These are phyloP conservation scores for Ceratobasidium theobromae DNA, from an alignment of 1,284 basidiomycete genomes.

Conservation along the genomic window DNA sequence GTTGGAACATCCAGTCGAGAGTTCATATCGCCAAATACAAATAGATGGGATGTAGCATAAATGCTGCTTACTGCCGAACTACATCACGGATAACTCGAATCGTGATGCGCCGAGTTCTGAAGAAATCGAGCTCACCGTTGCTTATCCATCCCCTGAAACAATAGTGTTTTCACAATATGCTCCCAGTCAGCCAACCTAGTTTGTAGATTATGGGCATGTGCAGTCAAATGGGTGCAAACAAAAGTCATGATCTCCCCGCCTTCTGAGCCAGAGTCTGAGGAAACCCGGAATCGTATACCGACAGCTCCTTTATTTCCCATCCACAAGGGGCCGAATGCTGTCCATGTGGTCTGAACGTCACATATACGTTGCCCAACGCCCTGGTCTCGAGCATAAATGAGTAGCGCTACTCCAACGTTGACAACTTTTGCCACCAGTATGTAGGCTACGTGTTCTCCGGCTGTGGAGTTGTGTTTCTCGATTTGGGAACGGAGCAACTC, in stretches of 20 bases:
- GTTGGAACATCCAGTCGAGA: slow-evolving; percentile 72
- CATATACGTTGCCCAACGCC: slow-evolving; percentile 59
- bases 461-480: slow-evolving; percentile 62
- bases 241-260: slow-evolving; percentile 89
- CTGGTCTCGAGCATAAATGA: slow-evolving; percentile 74
- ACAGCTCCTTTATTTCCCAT: slow-evolving; percentile 98
- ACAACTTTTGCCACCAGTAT: slow-evolving; percentile 71
- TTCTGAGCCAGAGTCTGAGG: slow-evolving; percentile 46
- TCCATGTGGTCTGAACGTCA: slow-evolving; percentile 75
- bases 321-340: slow-evolving; percentile 68
- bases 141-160: slow-evolving; percentile 63
- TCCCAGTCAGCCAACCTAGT: slow-evolving; percentile 66
- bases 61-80: slow-evolving; percentile 55
- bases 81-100: too few relatives aligned
- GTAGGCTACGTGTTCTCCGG: slow-evolving; percentile 57
- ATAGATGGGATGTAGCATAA: slow-evolving; percentile 79
- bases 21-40: slow-evolving; percentile 88
- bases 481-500: slow-evolving; percentile 68
- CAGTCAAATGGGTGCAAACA: slow-evolving; percentile 65
- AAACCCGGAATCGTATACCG: slow-evolving; percentile 79
- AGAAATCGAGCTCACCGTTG: slow-evolving; percentile 55
- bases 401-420: slow-evolving; percentile 75
- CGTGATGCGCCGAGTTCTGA: background rate
- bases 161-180: slow-evolving; percentile 73
- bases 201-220: slow-evolving; percentile 73